A percentile compares a stretch with the other conserved stretches of the same genome.
Evolutionary conservation across 1,139 yeast species (phyloP).

Genomic region (Eremothecium cymbalariae): DNA sequence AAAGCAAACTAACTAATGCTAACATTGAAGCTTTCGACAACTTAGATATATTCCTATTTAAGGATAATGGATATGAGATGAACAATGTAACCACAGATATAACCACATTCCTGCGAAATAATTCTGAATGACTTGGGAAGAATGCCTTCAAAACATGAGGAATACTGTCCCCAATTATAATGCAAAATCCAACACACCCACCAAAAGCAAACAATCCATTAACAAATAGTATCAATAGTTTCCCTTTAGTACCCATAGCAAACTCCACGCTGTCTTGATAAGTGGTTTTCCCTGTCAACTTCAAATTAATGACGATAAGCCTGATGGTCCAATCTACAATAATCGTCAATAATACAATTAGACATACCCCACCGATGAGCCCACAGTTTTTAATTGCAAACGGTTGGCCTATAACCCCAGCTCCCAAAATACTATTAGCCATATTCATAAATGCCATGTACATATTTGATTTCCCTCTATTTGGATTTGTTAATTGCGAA

Average conservation of each 20-base stretch:
- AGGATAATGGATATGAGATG: conserved; percentile 75
- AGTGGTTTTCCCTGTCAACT: conserved; percentile 63
- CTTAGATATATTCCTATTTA: conserved; percentile 73
- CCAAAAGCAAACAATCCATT: conserved; percentile 91
- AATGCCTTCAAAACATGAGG: conserved; percentile 79
- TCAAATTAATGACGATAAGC: conserved; percentile 75
- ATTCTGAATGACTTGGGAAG: conserved; percentile 42
- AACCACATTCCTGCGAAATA: conserved; percentile 58
- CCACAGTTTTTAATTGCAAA: conserved; percentile 81
- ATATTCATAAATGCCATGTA: conserved; percentile 93
- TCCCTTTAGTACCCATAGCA: conserved; percentile 72
- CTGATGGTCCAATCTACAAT: conserved; percentile 85
- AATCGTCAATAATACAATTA: conserved; percentile 51
- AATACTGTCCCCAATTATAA: conserved; percentile 88
- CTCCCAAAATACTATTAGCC: conserved; percentile 91
- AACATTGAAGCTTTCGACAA: conserved; percentile 83
- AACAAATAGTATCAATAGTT: conserved; percentile 56
- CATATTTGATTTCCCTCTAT: conserved; percentile 38
- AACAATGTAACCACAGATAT: conserved; percentile 62
- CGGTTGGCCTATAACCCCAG: conserved; percentile 93
- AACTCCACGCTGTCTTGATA: conserved; percentile 80
- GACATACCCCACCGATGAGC: conserved; percentile 59
- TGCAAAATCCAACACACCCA: conserved; percentile 89
- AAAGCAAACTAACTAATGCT: conserved; percentile 75
- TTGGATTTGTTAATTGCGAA: too few species aligned